These are phyloP conservation scores for Pleurozium schreberi DNA, from an alignment of 225 moss, liverwort and hornwort genomes.

Conservation along the genomic window DNA sequence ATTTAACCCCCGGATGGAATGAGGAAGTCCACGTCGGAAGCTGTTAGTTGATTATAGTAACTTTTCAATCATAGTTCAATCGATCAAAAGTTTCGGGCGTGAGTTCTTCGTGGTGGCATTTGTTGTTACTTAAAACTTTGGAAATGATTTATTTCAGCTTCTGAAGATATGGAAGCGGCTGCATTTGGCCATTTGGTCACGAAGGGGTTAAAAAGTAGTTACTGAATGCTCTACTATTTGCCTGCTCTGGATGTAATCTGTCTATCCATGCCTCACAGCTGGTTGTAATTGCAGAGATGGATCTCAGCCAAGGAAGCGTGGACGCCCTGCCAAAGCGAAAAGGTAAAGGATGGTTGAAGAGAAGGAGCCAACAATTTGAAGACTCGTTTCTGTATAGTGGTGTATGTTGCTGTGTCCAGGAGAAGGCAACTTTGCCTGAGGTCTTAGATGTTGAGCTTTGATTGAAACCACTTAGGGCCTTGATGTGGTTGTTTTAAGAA, in stretches of 20 bases:
- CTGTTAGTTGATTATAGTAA: neutral
- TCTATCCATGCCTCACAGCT: neutral
- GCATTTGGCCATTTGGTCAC: neutral
- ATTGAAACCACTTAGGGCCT: conserved; percentile 1
- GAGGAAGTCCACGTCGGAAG: neutral
- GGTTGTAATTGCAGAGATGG: conserved; percentile 28
- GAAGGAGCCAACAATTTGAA: conserved; percentile 35
- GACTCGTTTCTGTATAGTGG: conserved; percentile 55
- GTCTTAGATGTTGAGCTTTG: conserved; percentile 43
- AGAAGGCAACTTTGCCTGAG: conserved; percentile 34
- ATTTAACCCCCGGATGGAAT: neutral
- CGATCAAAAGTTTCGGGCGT: neutral
- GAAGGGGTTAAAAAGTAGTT: neutral
- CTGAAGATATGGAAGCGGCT: neutral
- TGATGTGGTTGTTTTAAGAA: too few relatives aligned
- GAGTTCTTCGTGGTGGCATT: neutral
- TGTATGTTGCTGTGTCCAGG: conserved; percentile 18
- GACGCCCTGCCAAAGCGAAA: conserved; percentile 44
- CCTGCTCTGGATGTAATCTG: neutral
- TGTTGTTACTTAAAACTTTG: neutral
- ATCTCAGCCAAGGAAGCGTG: conserved; percentile 45
- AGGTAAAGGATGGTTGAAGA: conserved; percentile 20
- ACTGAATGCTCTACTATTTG: neutral
- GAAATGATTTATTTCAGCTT: neutral
- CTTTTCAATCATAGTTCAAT: neutral